Base-by-base conservation (phyloP, 2,329 filamentous ascomycete genomes). In the Trichoderma atrobrunneum region DNA sequence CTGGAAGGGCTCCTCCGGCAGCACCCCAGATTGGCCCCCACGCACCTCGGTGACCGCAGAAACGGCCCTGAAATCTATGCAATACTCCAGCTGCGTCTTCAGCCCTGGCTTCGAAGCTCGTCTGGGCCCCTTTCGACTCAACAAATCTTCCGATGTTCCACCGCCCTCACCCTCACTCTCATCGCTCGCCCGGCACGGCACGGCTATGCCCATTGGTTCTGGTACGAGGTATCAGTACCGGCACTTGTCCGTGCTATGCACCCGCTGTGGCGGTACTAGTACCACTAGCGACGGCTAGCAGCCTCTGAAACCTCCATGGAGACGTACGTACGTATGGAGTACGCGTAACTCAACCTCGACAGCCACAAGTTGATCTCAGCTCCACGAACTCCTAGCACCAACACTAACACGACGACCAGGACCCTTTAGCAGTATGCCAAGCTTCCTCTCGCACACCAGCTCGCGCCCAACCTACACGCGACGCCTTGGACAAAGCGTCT, bases 1-100 rank as follows among this genome's bases (percentile, higher is more conserved):
- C 56, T 59, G 56, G 12, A 30, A 6, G 16, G 39, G n/a, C 57
- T 34, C 32, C 59, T n/a, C n/a, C n/a, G 21, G 39, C 67, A 24
- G 39, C n/a, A 70, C 43, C 65, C 56, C 66, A 61, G 66, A 69
- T 69, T n/a, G 26, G 66, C 36, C 66, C 36, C 66, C 56, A 57
- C 56, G 26, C 18, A 39, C 5, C 34, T 36, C 24, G 36, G 28
- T n/a, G 21, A 30, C 51, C 18, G n/a, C 54, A 59, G 12, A 36
- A 36, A 56, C 10, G 24, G 8, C 28, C 11, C 43, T 34, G 28
- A 43, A 64, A 39, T 43, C 56, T 12, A 3, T 2, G 18, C 34
- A 24, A 28, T 5, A 68, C 28, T 30, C 28, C 66, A 69, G 66
- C 66, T 69, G 7, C 34, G 66, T 34, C 66, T 34, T 69, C 66